Base-by-base conservation (phyloP, 1,284 basidiomycete genomes). In the Naganishia sp. region DNA sequence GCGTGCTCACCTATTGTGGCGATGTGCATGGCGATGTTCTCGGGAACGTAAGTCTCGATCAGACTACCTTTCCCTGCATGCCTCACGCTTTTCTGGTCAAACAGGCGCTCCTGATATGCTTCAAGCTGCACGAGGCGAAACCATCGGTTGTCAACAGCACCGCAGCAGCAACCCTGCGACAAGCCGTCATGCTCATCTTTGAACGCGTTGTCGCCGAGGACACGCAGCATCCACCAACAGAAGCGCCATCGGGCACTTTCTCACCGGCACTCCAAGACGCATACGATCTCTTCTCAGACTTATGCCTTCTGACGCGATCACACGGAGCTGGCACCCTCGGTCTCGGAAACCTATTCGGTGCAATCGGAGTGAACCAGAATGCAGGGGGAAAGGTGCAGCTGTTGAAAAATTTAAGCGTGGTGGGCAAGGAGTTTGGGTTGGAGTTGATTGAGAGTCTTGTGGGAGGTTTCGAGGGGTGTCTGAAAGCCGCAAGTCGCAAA, bases 91-190 rank as follows among this genome's bases (percentile, higher is more conserved):
- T 10, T 31, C 36, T 46, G n/a, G 49, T 31, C 28, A 9, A 15
- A 56, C 23, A 93, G 90, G 90, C 92, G 0, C 83, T 99, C 0
- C 82, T 96, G 36, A 81, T 97, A 10, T 97, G 94, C 75, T 97
- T 98, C 83, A 92, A 87, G 77, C 82, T 98, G 28, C 94, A 97
- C 79, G 94, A 98, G 70, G 94, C 92, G 6, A 87, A 91, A 68
- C 96, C 96, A 28, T 90, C 90, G 0, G 95, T 98, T 36, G 95
- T 99, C 6, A 95, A 93, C 3, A 96, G 93, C 0, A 99, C 95
- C 1, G 96, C 95, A 0, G 94, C 94, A 0, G 95, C 96, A 0
- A 98, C 94, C 0, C 84, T 99, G 7, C 88, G 95, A 1, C 95
- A 98, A 77, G 85, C 96, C 1, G 92, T 99, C 64, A 98, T 99